Base-by-base conservation (phyloP, 1,284 basidiomycete genomes). In the Ustilago shanxiensis region DNA sequence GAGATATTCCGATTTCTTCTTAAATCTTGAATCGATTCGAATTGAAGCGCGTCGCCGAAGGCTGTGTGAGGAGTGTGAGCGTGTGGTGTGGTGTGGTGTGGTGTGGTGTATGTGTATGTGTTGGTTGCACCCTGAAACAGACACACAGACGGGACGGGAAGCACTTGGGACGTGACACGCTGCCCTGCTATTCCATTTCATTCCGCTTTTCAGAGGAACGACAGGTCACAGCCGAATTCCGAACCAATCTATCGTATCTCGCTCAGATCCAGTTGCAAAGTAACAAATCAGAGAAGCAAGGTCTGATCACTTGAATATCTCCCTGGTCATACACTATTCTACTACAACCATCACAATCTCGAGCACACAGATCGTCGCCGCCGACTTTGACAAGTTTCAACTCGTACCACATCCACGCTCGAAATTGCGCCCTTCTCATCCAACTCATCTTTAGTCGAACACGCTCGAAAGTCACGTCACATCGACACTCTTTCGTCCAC, bases 181-280 rank as follows among this genome's bases (percentile, higher is more conserved):
- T 28, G 37, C n/a, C n/a, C n/a, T n/a, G n/a, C n/a, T n/a, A n/a
- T n/a, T n/a, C n/a, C 28, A 41, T 8, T 24, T 31, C 26, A 29
- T 24, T 16, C 37, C 18, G 37, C 31, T 33, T 33, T 11, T 33
- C 11, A 11, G 20, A 44, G 11, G 1, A 44, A 20, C 26, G n/a
- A 35, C 39, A 47, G 60, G 26, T 44, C 55, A 58, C 49, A 45
- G 56, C 63, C 63, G 63, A 66, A 54, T 66, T 41, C 63, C 63
- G 63, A 66, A 41, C 5, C 54, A n/a, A n/a, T n/a, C n/a, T n/a
- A n/a, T n/a, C n/a, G n/a, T 28, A 29, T 53, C 31, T 51, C 26
- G 22, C 24, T 29, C 28, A 5, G 28, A 22, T 51, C 49, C 31
- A 10, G n/a, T n/a, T n/a, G n/a, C n/a, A n/a, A n/a, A n/a, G n/a